Evolutionary conservation across 169 alveolate species (phyloP), one percentile per base, ranked within the genome.

Genomic region (Plasmodium ovale): DNA sequence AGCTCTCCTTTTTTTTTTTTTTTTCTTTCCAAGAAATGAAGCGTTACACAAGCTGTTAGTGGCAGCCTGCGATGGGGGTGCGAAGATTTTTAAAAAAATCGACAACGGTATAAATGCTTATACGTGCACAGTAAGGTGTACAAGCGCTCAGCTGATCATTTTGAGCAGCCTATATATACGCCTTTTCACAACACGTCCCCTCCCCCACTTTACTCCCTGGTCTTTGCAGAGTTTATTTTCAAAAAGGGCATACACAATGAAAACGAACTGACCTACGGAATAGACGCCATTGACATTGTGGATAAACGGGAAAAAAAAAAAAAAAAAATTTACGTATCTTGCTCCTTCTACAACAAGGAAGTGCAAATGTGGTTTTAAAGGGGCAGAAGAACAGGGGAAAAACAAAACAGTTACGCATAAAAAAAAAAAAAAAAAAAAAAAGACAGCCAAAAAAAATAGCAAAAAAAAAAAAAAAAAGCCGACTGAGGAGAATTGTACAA

Each of bases 61-160:
- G 2, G 89, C 89, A 16, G 79, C 79, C 44, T 79, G 89, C 44
- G 89, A 79, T 42, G 89, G 89, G 16, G 89, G 89, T 16, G 89
- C 89, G 5, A 21, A 58, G 69, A 21, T 79, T 29, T 64, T 79
- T 56, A 79, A 79, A 58, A 79, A 79, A 70, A 47, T 25, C 42
- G 16, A 79, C 68, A 44, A 79, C 49, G 89, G 89, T 79, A 65
- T 23, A 42, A n/a, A n/a, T 25, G 0, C 70, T 25, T 29, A 29
- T 59, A 25, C 9, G 6, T 59, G 29, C 16, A 12, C 21, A 51
- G 27, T 10, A 3, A 51, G 27, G 21, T 4, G 19, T n/a, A 51
- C 60, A 51, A n/a, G n/a, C n/a, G n/a, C n/a, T n/a, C n/a, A n/a
- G n/a, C n/a, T n/a, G n/a, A n/a, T n/a, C n/a, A n/a, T n/a, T n/a